Conservation (phyloP, 768 basidiomycete genomes). For the Amanita jacksonii region DNA sequence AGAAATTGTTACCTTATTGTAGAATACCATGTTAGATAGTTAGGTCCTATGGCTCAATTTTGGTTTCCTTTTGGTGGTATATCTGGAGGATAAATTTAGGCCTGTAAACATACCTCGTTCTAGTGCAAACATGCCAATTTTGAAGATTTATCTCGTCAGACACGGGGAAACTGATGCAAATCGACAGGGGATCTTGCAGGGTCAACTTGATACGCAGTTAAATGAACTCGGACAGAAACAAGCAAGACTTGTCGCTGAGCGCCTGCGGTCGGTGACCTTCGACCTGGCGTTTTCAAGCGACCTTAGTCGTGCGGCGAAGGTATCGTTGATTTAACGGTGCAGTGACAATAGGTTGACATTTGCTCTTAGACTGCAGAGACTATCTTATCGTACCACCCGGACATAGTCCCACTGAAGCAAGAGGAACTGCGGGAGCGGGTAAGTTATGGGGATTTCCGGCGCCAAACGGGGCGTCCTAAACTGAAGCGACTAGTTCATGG, state of each 20-base stretch:
- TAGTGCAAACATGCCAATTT: neutral
- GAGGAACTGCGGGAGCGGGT: constrained; percentile 59
- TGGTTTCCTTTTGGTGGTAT: too few relatives aligned
- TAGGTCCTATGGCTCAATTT: too few relatives aligned
- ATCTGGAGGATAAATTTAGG: neutral
- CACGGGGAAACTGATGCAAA: constrained; percentile 78
- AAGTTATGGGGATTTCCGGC: constrained; percentile 12
- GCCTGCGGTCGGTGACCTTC: constrained; percentile 46
- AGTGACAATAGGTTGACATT: constrained; percentile 4
- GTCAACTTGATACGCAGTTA: constrained; percentile 60
- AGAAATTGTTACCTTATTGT: constrained; percentile 40
- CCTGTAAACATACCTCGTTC: neutral
- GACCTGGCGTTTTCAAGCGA: constrained; percentile 62
- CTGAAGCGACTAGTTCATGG: constrained; percentile 39
- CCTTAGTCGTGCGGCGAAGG: constrained; percentile 56
- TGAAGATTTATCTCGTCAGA: constrained; percentile 53
- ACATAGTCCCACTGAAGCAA: constrained; percentile 31
- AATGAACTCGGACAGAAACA: constrained; percentile 56
- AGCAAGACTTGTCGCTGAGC: constrained; percentile 43
- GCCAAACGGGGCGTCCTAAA: neutral
- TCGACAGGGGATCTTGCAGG: constrained; percentile 54
- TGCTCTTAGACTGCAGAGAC: constrained; percentile 50
- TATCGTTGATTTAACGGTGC: constrained; percentile 18
- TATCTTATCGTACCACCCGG: constrained; percentile 47
- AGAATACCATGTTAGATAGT: constrained; percentile 10